Conservation (phyloP, 257 asterid genomes). For the Capsicum pubescens region DNA sequence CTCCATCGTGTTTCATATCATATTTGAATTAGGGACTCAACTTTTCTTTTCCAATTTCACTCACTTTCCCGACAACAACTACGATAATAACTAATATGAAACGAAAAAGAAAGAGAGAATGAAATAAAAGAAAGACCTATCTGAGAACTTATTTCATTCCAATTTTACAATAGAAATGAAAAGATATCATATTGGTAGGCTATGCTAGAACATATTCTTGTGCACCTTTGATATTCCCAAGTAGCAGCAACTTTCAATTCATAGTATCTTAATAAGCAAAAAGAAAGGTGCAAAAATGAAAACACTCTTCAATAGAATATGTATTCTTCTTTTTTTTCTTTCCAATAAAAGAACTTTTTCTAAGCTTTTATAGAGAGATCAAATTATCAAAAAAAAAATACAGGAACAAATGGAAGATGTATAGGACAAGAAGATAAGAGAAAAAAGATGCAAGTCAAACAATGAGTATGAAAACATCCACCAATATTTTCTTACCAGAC, state of each 20-base stretch:
- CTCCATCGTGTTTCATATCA: background rate
- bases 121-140: background rate
- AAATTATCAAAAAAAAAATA: background rate
- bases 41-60: background rate
- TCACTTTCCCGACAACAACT: background rate
- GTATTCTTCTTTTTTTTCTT: background rate
- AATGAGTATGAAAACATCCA: background rate
- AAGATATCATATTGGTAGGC: background rate
- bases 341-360: background rate
- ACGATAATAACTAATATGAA: background rate
- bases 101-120: background rate
- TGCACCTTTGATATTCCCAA: background rate
- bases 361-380: background rate
- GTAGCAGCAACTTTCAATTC: background rate
- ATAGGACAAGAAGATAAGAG: background rate
- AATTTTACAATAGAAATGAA: background rate
- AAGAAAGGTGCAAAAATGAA: background rate
- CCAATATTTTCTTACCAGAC: background rate
- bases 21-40: background rate
- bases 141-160: background rate
- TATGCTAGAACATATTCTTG: background rate
- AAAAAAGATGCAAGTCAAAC: background rate
- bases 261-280: background rate
- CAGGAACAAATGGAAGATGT: background rate
- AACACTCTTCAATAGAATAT: background rate